Percentiles rank a stretch among this genome's conserved stretches.
phyloP scores from a whole-genome alignment of 169 alveolate species.

The Eimeria sp. region DNA sequence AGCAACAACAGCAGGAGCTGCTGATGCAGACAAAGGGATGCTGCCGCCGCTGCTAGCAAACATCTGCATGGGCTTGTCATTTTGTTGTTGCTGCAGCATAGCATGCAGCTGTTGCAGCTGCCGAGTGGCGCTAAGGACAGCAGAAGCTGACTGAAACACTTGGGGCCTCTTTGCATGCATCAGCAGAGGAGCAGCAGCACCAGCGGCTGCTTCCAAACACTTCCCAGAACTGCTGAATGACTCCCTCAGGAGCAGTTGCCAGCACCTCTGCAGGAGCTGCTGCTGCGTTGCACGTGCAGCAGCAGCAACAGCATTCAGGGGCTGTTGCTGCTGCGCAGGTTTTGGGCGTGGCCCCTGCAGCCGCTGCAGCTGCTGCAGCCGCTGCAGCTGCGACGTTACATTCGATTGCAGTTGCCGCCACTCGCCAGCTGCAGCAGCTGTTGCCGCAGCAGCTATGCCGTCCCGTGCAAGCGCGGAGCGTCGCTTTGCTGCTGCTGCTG shows the following conservation, averaged over 20 bases:
- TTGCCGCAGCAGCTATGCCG: constrained; percentile 7
- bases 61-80: not conserved
- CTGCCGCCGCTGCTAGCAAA: not conserved
- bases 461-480: not conserved
- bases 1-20: not conserved
- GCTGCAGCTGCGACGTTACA: constrained; percentile 45
- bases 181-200: constrained; percentile 61
- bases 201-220: constrained; percentile 39
- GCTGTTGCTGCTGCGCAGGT: constrained; percentile 38
- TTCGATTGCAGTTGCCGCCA: constrained; percentile 48
- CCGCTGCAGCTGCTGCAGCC: constrained; percentile 53
- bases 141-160: not conserved
- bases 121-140: constrained; percentile 12
- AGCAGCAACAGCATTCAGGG: not conserved
- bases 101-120: constrained; percentile 14
- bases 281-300: constrained; percentile 61
- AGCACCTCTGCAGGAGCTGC: constrained; percentile 71
- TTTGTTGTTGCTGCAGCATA: constrained; percentile 33
- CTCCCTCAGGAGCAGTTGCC: constrained; percentile 65
- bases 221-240: constrained; percentile 21
- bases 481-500: constrained; percentile 49
- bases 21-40: not conserved
- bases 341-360: constrained; percentile 15
- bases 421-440: constrained; percentile 33
- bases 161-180: constrained; percentile 15